Evolutionary conservation across 2,329 filamentous ascomycete species (phyloP), one percentile per base, ranked within the genome.

Genomic region (Aspergillus ochraceoroseus): DNA sequence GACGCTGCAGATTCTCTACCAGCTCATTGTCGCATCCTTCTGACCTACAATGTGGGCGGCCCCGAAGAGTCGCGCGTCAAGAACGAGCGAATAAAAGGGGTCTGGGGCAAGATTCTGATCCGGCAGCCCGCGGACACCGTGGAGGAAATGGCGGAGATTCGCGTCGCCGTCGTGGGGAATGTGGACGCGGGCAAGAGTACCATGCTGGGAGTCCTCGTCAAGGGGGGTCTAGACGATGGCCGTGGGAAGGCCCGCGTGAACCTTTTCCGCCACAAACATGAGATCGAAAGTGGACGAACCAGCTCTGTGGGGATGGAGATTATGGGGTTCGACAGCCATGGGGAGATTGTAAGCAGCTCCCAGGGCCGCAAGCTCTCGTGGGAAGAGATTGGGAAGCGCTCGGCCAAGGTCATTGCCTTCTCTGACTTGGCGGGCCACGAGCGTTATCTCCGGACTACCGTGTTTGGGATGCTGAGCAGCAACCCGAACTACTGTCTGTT

Each of bases 221-320:
- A 96, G 66, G 92, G 92, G 4, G 86, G 86, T 36, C 79, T 98
- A 2, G 92, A 98, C 56, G 92, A 98, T 66, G 92, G 92, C 11
- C 79, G 92, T 59, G 92, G 92, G 8, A 90, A 86, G 64, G 90
- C 92, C 31, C 83, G 92, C 47, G 86, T 98, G 36, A 96, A 95
- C 51, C 79, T 98, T 8, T 98, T 98, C 68, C 80, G 92, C 11
- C 92, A 98, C 66, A 96, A 98, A 67, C 92, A 98, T 59, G 92
- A 98, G 67, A 85, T 96, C 27, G 92, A 98, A 66, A 92, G 86
- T 32, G 92, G 92, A 1, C 78, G 92, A 51, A 98, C 92, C 7
- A 95, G 87, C 61, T 95, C 89, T 0, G 92, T 98, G 0, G 90
- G 92, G 28, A 94, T 96, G 89, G 92, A 98, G 65, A 96, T 96